A percentile compares a stretch with the other conserved stretches of the same genome.
Conservation (phyloP, 2,329 filamentous ascomycete species). For the Calcarisporium arbuscula region DNA sequence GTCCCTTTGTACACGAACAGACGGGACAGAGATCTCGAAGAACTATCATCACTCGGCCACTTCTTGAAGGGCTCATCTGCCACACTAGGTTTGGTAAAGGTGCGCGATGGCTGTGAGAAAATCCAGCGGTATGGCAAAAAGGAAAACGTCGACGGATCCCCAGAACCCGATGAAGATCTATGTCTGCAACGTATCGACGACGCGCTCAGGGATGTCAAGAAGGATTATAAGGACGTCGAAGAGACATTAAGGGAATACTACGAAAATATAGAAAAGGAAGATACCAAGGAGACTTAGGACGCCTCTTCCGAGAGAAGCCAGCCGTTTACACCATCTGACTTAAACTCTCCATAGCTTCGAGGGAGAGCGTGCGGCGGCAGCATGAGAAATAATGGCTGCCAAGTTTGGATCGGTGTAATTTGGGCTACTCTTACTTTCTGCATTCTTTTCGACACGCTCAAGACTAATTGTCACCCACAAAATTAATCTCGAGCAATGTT, state of each 20-base stretch:
- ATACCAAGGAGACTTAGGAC: constrained; percentile 14
- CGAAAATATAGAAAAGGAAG: constrained; percentile 16
- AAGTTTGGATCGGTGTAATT: too few relatives aligned
- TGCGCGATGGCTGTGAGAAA: constrained; percentile 91
- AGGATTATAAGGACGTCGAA: constrained; percentile 70
- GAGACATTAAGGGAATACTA: constrained; percentile 64
- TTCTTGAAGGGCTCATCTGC: constrained; percentile 97
- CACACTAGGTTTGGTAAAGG: constrained; percentile 82
- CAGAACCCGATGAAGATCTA: constrained; percentile 58
- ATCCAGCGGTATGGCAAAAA: constrained; percentile 87
- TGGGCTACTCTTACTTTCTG: too few relatives aligned
- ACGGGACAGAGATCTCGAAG: constrained; percentile 58
- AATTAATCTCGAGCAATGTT: too few relatives aligned
- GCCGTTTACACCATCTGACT: too few relatives aligned
- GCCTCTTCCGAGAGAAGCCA: too few relatives aligned
- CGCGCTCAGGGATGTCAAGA: constrained; percentile 65
- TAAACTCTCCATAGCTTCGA: too few relatives aligned
- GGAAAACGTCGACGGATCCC: constrained; percentile 70
- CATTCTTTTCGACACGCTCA: too few relatives aligned
- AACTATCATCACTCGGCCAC: constrained; percentile 80
- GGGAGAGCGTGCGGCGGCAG: too few relatives aligned
- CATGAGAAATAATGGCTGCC: too few relatives aligned
- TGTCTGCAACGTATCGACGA: constrained; percentile 65
- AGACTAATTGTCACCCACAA: too few relatives aligned
- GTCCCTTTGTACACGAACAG: constrained; percentile 39